Evolutionary conservation across 2,329 filamentous ascomycete genomes (phyloP).

Genomic region (Tricladium varicosporioides): DNA sequence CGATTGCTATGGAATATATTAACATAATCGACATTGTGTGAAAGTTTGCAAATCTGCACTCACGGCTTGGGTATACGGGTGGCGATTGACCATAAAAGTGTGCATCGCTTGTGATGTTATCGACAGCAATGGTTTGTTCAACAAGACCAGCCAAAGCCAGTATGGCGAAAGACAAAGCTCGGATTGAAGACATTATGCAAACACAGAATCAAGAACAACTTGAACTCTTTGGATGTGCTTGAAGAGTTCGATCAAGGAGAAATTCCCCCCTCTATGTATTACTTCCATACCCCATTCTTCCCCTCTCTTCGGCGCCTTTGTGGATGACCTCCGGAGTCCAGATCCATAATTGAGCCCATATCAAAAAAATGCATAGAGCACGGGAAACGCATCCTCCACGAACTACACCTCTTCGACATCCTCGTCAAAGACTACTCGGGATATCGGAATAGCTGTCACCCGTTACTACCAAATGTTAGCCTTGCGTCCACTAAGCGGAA

Average conservation of each 20-base stretch:
- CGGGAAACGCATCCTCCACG: no score
- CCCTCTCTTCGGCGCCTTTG: no score
- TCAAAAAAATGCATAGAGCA: no score
- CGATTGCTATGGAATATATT: neutral
- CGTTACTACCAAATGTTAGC: no score
- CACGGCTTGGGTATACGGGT: slow-evolving; percentile 37
- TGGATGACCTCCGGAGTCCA: no score
- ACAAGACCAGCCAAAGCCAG: neutral
- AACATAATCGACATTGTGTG: neutral
- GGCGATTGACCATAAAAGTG: slow-evolving; percentile 39
- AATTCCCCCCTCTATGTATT: neutral
- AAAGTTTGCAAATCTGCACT: slow-evolving; percentile 3
- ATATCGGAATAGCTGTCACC: no score
- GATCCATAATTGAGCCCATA: no score
- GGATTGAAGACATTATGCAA: neutral
- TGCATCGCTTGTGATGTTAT: slow-evolving; percentile 23
- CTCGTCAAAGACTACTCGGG: no score
- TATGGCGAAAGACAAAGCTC: neutral
- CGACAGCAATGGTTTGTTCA: neutral
- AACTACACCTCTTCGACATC: no score
- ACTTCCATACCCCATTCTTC: no score
- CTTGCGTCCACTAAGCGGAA: no score
- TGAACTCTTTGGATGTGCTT: neutral
- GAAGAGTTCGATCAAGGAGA: neutral
- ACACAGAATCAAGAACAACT: neutral